These are phyloP conservation scores for Trypanosoma mega DNA, from an alignment of 208 protist genomes.

Conservation along the genomic window DNA sequence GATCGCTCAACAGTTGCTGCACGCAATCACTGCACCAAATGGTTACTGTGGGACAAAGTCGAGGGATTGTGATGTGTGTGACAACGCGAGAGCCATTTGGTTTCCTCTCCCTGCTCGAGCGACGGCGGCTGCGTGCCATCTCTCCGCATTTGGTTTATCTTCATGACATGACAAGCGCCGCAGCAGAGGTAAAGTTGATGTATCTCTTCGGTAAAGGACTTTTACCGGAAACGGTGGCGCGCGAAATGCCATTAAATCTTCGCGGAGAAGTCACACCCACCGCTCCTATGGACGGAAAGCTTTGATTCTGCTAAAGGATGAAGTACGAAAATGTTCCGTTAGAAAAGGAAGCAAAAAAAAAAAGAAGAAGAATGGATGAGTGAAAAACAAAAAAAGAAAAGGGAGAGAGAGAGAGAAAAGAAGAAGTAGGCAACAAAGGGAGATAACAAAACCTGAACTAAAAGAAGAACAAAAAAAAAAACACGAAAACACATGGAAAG, in stretches of 20 bases:
- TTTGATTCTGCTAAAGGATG: background rate
- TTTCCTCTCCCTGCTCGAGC: conserved; percentile 33
- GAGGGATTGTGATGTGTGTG: conserved; percentile 41
- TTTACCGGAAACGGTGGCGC: conserved; percentile 28
- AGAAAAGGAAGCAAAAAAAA: background rate
- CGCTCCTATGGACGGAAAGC: background rate
- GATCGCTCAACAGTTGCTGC: conserved; percentile 22
- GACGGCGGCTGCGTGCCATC: conserved; percentile 35
- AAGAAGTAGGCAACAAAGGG: background rate
- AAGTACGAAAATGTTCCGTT: background rate
- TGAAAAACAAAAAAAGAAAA: background rate
- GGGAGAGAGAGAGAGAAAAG: background rate
- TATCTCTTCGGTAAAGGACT: conserved; percentile 77
- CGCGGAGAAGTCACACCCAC: conserved; percentile 56
- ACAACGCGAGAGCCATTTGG: conserved; percentile 39
- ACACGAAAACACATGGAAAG: background rate
- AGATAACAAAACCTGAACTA: no score
- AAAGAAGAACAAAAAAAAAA: no score
- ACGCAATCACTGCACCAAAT: conserved; percentile 40
- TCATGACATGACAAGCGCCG: conserved; percentile 48
- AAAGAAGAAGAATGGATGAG: background rate
- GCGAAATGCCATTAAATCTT: conserved; percentile 50
- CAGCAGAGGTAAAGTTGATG: conserved; percentile 72
- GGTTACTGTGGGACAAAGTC: conserved; percentile 19
- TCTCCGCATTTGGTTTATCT: conserved; percentile 43